A percentile compares a stretch with the other conserved stretches of the same genome.
Conservation (phyloP, 306 rosid genomes). For the Prunus persica region Prunus_persica_NCBIv2 NC_034015.1:16201001-16201500, state of each 20-base stretch:
- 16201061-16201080: background rate
- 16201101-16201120: conserved; percentile 1
- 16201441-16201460: background rate
- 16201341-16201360: background rate
- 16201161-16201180: background rate
- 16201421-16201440: background rate
- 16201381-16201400: background rate
- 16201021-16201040: background rate
- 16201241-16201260: background rate
- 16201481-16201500: background rate
- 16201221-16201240: background rate
- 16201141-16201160: background rate
- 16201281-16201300: background rate
- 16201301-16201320: background rate
- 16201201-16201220: background rate
- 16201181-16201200: background rate
- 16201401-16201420: background rate
- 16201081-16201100: background rate
- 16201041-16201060: background rate
- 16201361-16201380: background rate
- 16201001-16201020: background rate
- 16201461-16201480: no score
- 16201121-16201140: background rate
- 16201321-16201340: background rate
- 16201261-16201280: background rate